phyloP scores from a whole-genome alignment of 2,329 filamentous ascomycete species.

The Tolypocladium inflatum region DNA sequence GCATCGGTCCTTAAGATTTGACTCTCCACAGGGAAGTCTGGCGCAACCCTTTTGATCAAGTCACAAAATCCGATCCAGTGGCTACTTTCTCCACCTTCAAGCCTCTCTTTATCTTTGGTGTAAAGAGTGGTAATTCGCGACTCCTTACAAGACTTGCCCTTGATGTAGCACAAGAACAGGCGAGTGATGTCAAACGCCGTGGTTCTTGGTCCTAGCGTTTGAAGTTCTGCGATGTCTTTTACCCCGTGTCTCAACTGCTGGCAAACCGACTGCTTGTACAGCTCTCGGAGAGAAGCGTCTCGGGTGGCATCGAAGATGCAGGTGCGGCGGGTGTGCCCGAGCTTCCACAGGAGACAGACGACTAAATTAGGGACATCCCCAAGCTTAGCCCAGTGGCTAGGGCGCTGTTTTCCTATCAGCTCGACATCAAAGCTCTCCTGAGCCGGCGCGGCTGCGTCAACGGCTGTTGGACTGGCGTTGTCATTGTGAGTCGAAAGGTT shows the following conservation, averaged over 20 bases:
- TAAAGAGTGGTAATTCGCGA: slow-evolving; percentile 9
- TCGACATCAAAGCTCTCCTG: slow-evolving; percentile 3
- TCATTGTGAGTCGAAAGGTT: background rate
- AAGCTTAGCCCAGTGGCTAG: slow-evolving; percentile 14
- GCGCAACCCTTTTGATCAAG: slow-evolving; percentile 15
- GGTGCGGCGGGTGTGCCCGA: slow-evolving; percentile 17
- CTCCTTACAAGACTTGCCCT: slow-evolving; percentile 13
- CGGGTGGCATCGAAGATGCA: slow-evolving; percentile 15
- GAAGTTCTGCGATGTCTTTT: slow-evolving; percentile 4
- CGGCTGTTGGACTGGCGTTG: background rate
- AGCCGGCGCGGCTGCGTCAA: background rate
- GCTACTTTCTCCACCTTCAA: slow-evolving; percentile 2
- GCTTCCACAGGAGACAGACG: slow-evolving; percentile 18
- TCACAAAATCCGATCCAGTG: slow-evolving; percentile 14
- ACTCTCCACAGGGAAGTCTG: slow-evolving; percentile 20
- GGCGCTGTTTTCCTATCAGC: slow-evolving; percentile 9
- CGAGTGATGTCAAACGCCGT: slow-evolving; percentile 19
- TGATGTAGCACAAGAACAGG: slow-evolving; percentile 20
- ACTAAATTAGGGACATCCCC: slow-evolving; percentile 19
- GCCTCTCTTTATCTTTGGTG: slow-evolving; percentile 9
- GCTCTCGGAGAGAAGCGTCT: slow-evolving; percentile 6
- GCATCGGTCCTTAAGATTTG: slow-evolving; percentile 19
- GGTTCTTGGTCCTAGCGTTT: slow-evolving; percentile 4
- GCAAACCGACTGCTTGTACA: slow-evolving; percentile 3
- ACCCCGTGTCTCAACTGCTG: slow-evolving; percentile 7